phyloP scores from a whole-genome alignment of 768 basidiomycete species.

The Podaxis sp. region DNA sequence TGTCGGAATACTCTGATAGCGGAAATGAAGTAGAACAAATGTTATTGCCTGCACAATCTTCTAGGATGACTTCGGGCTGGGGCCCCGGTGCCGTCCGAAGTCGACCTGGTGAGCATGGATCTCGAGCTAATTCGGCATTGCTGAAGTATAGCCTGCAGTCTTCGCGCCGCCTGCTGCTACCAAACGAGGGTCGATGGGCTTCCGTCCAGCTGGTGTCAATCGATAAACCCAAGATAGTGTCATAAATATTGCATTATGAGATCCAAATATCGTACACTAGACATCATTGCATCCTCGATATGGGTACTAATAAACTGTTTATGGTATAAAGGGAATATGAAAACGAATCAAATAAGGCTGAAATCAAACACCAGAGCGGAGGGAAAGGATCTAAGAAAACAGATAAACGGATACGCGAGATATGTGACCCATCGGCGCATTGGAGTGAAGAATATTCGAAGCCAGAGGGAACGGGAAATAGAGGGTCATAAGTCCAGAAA shows the following conservation, averaged over 20 bases:
- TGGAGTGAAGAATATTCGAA: background rate
- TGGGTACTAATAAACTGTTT: constrained; percentile 9
- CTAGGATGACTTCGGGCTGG: constrained; percentile 15
- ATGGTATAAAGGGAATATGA: constrained; percentile 17
- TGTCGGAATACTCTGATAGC: constrained; percentile 65
- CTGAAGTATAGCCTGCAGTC: constrained; percentile 26
- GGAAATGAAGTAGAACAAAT: constrained; percentile 73
- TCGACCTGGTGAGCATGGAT: constrained; percentile 6
- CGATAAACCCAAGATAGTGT: constrained; percentile 11
- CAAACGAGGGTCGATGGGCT: constrained; percentile 40
- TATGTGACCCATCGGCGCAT: background rate
- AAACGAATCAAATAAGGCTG: background rate
- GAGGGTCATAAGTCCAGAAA: background rate
- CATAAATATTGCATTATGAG: constrained; percentile 13
- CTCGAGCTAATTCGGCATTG: background rate
- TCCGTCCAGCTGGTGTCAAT: constrained; percentile 40
- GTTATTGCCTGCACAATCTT: constrained; percentile 35
- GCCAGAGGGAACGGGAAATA: background rate
- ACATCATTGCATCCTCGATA: background rate
- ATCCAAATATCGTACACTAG: constrained; percentile 6
- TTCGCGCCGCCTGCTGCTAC: constrained; percentile 38
- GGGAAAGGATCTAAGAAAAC: constrained; percentile 14
- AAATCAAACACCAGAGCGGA: background rate
- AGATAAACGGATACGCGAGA: background rate
- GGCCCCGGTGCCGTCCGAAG: constrained; percentile 2